Base-by-base conservation (phyloP, 345 rosid genomes). In the Salix udensis region DNA sequence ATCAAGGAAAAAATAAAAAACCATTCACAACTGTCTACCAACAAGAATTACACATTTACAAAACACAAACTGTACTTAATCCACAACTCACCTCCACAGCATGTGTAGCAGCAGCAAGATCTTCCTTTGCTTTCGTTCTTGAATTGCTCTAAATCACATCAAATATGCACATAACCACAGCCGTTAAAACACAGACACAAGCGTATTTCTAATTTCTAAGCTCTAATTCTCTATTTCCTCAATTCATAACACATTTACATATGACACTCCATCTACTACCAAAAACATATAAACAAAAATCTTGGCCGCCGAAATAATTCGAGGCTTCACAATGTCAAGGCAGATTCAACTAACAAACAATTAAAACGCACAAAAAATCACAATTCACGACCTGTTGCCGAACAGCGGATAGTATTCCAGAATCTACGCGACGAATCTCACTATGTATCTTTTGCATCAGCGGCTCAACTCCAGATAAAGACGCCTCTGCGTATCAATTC, bases 51-150 rank as follows among this genome's bases (percentile, higher is more conserved):
- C 31, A 64, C 31, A 30, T 10, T 9, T 37, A 14, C 39, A 14
- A 74, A 37, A 67, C 24, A 21, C 12, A 62, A 73, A 30, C 31
- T 64, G 21, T 15, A 34, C 72, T 9, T 53, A 65, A 84, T 70
- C 67, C 75, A 77, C 91, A 62, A 62, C 34, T 82, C 80, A 92
- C 99, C 98, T 96, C 86, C 68, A 96, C 99, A 85, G 98, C 98
- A 80, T 75, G 86, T n/a, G 97, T 96, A 80, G 98, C 98, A 85
- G 97, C 94, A 82, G 98, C 97, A 86, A 96, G 98, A 87, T 96
- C 99, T 88, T 96, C 98, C 84, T 96, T 93, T 24, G 98, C 98
- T 88, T 92, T 96, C 37, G 91, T 92, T 80, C 99, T 97, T 2
- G 99, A 96, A 78, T 93, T 94, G 80, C 99, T 96, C 99, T 96